Evolutionary conservation across 805 yeast genomes (phyloP).

Genomic region (Blastobotrys parvus): DNA sequence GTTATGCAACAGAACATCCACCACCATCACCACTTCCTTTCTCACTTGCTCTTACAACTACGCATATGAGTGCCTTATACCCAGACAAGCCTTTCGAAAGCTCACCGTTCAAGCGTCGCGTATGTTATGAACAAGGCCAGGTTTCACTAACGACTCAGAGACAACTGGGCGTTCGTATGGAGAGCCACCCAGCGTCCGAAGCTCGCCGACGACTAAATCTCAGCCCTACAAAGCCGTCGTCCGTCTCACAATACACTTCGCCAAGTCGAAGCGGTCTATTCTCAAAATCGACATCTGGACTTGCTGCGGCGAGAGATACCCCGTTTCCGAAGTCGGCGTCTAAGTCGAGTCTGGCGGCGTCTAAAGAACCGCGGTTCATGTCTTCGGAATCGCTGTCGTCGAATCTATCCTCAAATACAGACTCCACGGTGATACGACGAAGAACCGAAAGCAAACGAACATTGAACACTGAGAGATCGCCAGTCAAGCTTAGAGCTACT

Average conservation of each 20-base stretch:
- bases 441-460: neutral
- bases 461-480: constrained; percentile 2
- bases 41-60: neutral
- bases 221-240: constrained; percentile 2
- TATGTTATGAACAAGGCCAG: neutral
- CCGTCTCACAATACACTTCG: neutral
- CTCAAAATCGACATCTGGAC: neutral
- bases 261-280: neutral
- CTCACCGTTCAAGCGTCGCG: constrained; percentile 5
- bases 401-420: neutral
- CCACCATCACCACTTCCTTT: neutral
- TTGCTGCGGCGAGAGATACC: neutral
- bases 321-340: neutral
- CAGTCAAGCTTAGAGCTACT: constrained; percentile 3
- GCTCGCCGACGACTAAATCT: neutral
- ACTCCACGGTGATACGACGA: neutral
- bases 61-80: constrained; percentile 1
- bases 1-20: neutral
- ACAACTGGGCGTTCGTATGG: too few relatives aligned
- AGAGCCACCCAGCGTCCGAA: neutral
- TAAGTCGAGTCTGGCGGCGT: neutral
- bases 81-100: constrained; percentile 2
- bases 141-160: neutral
- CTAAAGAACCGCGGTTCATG: neutral
- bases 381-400: constrained; percentile 1